Percentiles rank a stretch among this genome's conserved stretches.
Evolutionary conservation across 2,329 filamentous ascomycete genomes (phyloP).

Genomic region (Cercospora nicotianae): DNA sequence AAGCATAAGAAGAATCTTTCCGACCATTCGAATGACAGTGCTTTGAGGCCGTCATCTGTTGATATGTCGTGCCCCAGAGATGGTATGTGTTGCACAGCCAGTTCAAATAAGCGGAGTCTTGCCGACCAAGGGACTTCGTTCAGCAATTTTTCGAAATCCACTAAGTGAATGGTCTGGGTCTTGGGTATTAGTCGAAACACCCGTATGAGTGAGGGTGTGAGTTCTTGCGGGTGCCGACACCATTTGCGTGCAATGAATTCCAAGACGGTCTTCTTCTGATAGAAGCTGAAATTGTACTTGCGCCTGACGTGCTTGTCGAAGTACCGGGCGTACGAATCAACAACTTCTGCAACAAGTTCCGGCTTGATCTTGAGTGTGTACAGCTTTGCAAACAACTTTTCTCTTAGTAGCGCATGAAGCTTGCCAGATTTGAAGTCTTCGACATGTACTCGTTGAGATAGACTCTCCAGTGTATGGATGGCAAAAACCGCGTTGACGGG

Average conservation of each 20-base stretch:
- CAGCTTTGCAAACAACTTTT: slow-evolving; percentile 13
- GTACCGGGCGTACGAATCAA: slow-evolving; percentile 7
- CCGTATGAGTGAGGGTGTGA: not conserved
- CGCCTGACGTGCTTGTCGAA: not conserved
- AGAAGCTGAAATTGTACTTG: not conserved
- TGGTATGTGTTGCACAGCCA: slow-evolving; percentile 9
- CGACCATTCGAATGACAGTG: slow-evolving; percentile 8
- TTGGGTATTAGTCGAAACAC: slow-evolving; percentile 1
- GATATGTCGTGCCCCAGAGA: slow-evolving; percentile 18
- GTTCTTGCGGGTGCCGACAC: slow-evolving; percentile 6
- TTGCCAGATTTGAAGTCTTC: not conserved
- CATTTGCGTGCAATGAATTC: slow-evolving; percentile 5
- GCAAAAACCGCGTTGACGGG: slow-evolving; percentile 14
- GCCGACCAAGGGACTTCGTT: not conserved
- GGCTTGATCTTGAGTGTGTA: not conserved
- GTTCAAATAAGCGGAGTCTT: slow-evolving; percentile 11
- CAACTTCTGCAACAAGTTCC: not conserved
- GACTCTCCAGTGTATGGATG: slow-evolving; percentile 3
- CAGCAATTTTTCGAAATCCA: not conserved
- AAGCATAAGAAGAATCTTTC: slow-evolving; percentile 10
- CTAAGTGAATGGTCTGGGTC: not conserved
- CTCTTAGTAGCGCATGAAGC: not conserved
- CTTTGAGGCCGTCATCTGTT: slow-evolving; percentile 16
- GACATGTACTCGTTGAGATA: not conserved
- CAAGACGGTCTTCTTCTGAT: not conserved